A percentile compares a stretch with the other conserved stretches of the same genome.
These are phyloP conservation scores for Lactarius sp. DNA, from an alignment of 768 basidiomycete species.

Conservation along the genomic window DNA sequence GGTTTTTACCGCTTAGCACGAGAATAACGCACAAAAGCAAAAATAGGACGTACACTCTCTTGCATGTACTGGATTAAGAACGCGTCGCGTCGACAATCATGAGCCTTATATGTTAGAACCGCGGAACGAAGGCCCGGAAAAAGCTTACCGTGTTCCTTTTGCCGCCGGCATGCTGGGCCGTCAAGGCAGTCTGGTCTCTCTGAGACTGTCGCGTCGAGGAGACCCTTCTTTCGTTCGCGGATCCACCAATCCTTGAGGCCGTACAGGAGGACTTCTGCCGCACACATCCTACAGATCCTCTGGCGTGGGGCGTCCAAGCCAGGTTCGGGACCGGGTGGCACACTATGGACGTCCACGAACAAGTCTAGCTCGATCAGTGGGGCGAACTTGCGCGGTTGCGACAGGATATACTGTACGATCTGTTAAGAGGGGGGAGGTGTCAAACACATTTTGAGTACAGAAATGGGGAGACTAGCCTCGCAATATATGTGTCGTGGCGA, in stretches of 20 bases:
- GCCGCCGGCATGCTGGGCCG: slow-evolving; percentile 52
- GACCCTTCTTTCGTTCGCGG: slow-evolving; percentile 66
- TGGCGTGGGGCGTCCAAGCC: slow-evolving; percentile 54
- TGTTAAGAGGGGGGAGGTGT: slow-evolving; percentile 28
- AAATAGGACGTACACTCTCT: slow-evolving; percentile 57
- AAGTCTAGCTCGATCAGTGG: slow-evolving; percentile 65
- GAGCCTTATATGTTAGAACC: neutral
- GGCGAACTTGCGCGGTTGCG: slow-evolving; percentile 57
- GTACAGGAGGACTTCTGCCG: slow-evolving; percentile 68
- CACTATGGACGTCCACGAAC: slow-evolving; percentile 63
- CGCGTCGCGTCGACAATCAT: neutral
- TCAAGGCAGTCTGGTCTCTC: slow-evolving; percentile 65
- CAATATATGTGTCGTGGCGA: slow-evolving; percentile 71
- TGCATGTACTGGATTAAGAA: slow-evolving; percentile 50
- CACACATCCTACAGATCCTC: slow-evolving; percentile 66
- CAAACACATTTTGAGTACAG: slow-evolving; percentile 23
- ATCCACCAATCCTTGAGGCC: slow-evolving; percentile 83
- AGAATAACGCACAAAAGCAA: neutral
- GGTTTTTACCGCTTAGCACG: neutral
- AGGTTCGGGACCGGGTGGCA: slow-evolving; percentile 50
- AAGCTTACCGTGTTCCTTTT: slow-evolving; percentile 60
- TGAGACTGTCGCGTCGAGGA: slow-evolving; percentile 50
- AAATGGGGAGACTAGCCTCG: slow-evolving; percentile 42
- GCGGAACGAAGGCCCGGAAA: neutral
- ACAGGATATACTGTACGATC: slow-evolving; percentile 58